Base-by-base conservation (phyloP, 768 basidiomycete species). In the Cystofilobasidium bisporidii region DNA sequence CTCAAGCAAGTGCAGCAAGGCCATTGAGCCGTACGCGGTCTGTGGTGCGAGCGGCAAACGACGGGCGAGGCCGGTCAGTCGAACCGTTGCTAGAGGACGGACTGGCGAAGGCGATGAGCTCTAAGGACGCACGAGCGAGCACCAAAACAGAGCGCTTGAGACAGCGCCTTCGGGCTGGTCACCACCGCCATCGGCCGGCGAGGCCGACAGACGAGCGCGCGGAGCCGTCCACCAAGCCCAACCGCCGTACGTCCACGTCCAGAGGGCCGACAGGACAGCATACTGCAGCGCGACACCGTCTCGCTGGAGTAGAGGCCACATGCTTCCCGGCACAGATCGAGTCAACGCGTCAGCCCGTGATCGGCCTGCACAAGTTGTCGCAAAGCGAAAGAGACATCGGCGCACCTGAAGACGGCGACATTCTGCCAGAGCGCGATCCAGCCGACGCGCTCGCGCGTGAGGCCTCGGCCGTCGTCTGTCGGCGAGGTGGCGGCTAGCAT, bases 281-380 rank as follows among this genome's bases (percentile, higher is more conserved):
- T 92, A 93, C 75, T 88, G 89, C 20, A 88, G 71, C 0, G 81
- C 84, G 12, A 88, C 81, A 0, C 87, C 88, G 70, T 96, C 93
- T 68, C 83, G 82, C 73, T 85, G 84, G 32, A 96, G 77, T 26
- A 96, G 77, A 0, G 93, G 92, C 87, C 88, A 97, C 89, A 96
- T 92, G 74, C 93, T 93, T 0, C 22, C 8, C 56, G 15, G 48
- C 15, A 12, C 5, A 70, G 3, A 33, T n/a, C 30, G 8, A 10
- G 15, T 40, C 36, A 36, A 61, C 12, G 30, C n/a, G 38, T 41
- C 11, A 14, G 17, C n/a, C n/a, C n/a, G n/a, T 20, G 17, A 11
- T 3, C 10, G 15, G n/a, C 18, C 18, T 12, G 15, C 8, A 30
- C 3, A 30, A 2, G 11, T 18, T 26, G n/a, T 30, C 12, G 18